These are phyloP conservation scores for Fusarium acutatum DNA, from an alignment of 2,329 filamentous ascomycete species.

Conservation along the genomic window DNA sequence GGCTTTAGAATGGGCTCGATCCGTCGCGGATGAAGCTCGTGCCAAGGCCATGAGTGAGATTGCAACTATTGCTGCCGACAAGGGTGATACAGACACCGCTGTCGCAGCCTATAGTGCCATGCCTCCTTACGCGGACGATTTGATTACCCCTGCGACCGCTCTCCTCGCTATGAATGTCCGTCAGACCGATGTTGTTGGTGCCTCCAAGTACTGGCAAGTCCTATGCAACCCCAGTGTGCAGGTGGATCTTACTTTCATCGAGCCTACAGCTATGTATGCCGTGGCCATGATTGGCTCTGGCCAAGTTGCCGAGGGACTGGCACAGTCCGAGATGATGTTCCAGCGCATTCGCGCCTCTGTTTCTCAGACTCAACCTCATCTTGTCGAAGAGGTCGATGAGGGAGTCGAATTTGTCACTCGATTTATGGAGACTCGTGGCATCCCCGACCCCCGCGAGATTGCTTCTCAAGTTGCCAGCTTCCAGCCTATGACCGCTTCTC, in stretches of 20 bases:
- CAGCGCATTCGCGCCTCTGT: slow-evolving; percentile 76
- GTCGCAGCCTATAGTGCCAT: slow-evolving; percentile 71
- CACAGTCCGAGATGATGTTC: slow-evolving; percentile 86
- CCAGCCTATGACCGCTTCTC: slow-evolving; percentile 56
- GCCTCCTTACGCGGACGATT: slow-evolving; percentile 57
- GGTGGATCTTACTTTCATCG: slow-evolving; percentile 74
- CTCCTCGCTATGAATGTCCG: slow-evolving; percentile 89
- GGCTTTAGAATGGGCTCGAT: slow-evolving; percentile 77
- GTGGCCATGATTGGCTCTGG: slow-evolving; percentile 88
- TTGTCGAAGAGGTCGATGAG: slow-evolving; percentile 86
- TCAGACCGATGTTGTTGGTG: slow-evolving; percentile 78
- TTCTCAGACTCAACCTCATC: slow-evolving; percentile 59
- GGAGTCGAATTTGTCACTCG: slow-evolving; percentile 73
- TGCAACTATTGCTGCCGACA: slow-evolving; percentile 81
- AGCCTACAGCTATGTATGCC: slow-evolving; percentile 90
- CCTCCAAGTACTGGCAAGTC: slow-evolving; percentile 82
- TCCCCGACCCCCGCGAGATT: slow-evolving; percentile 63
- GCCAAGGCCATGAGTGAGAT: slow-evolving; percentile 75
- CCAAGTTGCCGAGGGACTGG: slow-evolving; percentile 81
- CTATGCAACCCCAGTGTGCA: slow-evolving; percentile 70
- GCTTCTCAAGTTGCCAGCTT: slow-evolving; percentile 56
- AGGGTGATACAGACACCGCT: slow-evolving; percentile 74
- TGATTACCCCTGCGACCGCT: slow-evolving; percentile 74
- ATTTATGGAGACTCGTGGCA: slow-evolving; percentile 66
- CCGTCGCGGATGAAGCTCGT: slow-evolving; percentile 67